Evolutionary conservation across 108 stramenopile genomes (phyloP).

Genomic region (Poteriospumella lacustris): DNA sequence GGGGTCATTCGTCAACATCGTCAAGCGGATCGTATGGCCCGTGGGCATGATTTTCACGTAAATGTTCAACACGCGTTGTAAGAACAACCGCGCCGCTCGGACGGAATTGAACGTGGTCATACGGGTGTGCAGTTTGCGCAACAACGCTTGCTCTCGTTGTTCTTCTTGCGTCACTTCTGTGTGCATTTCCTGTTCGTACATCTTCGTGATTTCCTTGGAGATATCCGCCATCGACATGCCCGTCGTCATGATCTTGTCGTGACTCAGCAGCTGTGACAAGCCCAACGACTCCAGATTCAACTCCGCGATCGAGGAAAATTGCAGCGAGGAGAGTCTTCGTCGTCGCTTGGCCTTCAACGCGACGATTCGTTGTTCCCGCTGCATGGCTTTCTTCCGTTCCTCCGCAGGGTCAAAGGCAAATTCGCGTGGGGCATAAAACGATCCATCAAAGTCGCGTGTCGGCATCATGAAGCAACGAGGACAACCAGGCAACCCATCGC

Average conservation of each 20-base stretch:
- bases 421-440: too few species aligned
- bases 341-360: too few species aligned
- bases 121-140: background rate
- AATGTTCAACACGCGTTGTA: background rate
- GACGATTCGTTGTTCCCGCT: too few species aligned
- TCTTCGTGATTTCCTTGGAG: background rate
- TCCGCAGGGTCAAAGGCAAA: too few species aligned
- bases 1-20: background rate
- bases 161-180: background rate
- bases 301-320: too few species aligned
- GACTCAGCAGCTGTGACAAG: background rate
- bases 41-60: constrained; percentile 1
- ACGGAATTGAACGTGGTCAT: background rate
- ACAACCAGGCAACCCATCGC: constrained; percentile 2
- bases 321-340: background rate
- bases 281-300: too few species aligned
- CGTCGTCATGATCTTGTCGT: background rate
- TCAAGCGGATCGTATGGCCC: background rate
- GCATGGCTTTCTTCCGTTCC: too few species aligned
- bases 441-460: too few species aligned
- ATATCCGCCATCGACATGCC: background rate
- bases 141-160: background rate
- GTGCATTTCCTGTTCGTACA: background rate
- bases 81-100: background rate
- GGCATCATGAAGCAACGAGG: constrained; percentile 19